Base-by-base conservation (phyloP, 495 filamentous ascomycete species). In the Ramalina intermedia region DNA sequence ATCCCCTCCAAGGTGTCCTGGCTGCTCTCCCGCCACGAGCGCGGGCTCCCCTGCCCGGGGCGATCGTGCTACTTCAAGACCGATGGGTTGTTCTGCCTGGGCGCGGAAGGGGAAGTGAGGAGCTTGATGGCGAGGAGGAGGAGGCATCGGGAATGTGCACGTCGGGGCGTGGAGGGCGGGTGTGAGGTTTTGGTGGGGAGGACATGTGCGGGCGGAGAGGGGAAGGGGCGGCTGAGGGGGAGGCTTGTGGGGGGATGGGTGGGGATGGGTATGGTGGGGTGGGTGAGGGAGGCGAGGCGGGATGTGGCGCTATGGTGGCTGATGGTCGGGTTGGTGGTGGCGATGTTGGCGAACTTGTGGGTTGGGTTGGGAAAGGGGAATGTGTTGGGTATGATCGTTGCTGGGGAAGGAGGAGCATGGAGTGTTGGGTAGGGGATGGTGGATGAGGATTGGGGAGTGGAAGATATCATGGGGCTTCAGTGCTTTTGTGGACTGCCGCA, bases 261-360 rank as follows among this genome's bases (percentile, higher is more conserved):
- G 39, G 26, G 9, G 55, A 58, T 26, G 54, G 24, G 38, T 13
- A 14, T 3, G 42, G 26, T 7, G 35, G 36, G 47, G 47, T n/a
- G 39, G 23, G 53, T 43, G 6, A 13, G 26, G 18, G 12, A 17
- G 29, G 44, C 14, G 44, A 17, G 17, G 41, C 46, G 18, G 51
- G 51, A 7, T 59, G 54, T 49, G 54, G 57, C 48, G 57, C 55
- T 35, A 29, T 59, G 13, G 27, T 59, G 52, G 6, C 46, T 37
- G 46, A 85, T 46, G 46, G 78, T 80, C 38, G 82, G 80, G 53
- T 86, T 78, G 42, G 86, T 62, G 64, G 80, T 86, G 50, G 72
- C 27, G 23, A 26, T 43, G 69, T 55, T 82, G 80, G 48, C 79
- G 74, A 62, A 87, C 85, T 24, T 42, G 44, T 37, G 49, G 21